phyloP scores from a whole-genome alignment of 2,329 filamentous ascomycete genomes.

The Meredithiella fracta region DNA sequence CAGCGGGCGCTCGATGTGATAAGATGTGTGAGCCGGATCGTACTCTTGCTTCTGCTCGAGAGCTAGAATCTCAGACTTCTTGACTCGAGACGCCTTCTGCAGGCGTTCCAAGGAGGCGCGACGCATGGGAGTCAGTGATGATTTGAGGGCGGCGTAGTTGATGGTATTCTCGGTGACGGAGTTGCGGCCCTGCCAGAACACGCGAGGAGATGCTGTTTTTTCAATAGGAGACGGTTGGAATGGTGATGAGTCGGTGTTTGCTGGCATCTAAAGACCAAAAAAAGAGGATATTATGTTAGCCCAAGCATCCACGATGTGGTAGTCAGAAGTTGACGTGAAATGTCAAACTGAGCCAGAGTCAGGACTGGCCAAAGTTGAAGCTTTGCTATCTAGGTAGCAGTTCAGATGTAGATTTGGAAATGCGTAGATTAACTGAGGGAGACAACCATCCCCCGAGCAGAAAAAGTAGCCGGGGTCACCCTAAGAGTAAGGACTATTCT shows the following conservation, averaged over 20 bases:
- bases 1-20: conserved; percentile 61
- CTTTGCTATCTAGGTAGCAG: background rate
- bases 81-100: conserved; percentile 85
- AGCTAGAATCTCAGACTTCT: conserved; percentile 94
- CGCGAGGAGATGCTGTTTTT: conserved; percentile 35
- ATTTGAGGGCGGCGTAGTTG: conserved; percentile 37
- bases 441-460: background rate
- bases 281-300: conserved; percentile 19
- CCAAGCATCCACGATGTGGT: background rate
- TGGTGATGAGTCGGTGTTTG: conserved; percentile 60
- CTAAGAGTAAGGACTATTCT: background rate
- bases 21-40: conserved; percentile 60
- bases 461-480: background rate
- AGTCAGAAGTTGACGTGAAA: background rate
- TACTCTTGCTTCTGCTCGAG: conserved; percentile 87
- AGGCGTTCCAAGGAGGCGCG: conserved; percentile 89
- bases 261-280: conserved; percentile 42
- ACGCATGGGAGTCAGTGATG: conserved; percentile 53
- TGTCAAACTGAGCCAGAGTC: background rate
- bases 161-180: conserved; percentile 56
- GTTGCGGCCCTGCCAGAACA: conserved; percentile 81
- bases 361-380: background rate
- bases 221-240: conserved; percentile 71
- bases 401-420: background rate
- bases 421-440: background rate